Evolutionary conservation across 306 rosid genomes (phyloP).

Genomic region (Vachellia collinsii): DNA sequence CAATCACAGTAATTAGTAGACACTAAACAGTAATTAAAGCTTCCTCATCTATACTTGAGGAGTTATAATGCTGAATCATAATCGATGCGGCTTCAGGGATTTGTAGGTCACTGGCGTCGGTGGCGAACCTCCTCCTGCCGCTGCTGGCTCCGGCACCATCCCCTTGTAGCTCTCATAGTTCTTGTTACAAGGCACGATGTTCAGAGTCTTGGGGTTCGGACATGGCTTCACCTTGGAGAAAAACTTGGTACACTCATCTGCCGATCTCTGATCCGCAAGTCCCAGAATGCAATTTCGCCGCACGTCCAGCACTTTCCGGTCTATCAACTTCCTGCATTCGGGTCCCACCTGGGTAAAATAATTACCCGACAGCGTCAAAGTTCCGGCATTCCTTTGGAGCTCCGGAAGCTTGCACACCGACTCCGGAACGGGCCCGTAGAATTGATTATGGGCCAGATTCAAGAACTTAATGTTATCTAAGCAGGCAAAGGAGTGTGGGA

Average conservation of each 20-base stretch:
- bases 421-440: constrained; percentile 71
- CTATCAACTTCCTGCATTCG: constrained; percentile 53
- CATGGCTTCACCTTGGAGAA: constrained; percentile 34
- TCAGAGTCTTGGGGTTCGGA: constrained; percentile 24
- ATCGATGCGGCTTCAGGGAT: constrained; percentile 45
- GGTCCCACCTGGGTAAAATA: constrained; percentile 68
- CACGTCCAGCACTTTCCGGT: constrained; percentile 48
- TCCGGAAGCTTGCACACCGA: constrained; percentile 52
- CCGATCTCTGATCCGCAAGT: constrained; percentile 49
- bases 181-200: constrained; percentile 50
- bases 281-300: constrained; percentile 61
- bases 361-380: constrained; percentile 50
- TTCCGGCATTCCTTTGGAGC: constrained; percentile 23
- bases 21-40: neutral
- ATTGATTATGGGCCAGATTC: constrained; percentile 46
- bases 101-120: constrained; percentile 47
- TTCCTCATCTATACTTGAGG: neutral
- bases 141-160: neutral
- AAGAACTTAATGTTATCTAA: constrained; percentile 47
- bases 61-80: neutral
- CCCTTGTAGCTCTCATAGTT: neutral
- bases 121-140: constrained; percentile 3
- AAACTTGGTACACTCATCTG: constrained; percentile 42
- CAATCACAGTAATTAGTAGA: neutral
- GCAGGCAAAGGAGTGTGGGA: constrained; percentile 73